phyloP scores from a whole-genome alignment of 108 stramenopile species.

The Parmales sp. region DNA sequence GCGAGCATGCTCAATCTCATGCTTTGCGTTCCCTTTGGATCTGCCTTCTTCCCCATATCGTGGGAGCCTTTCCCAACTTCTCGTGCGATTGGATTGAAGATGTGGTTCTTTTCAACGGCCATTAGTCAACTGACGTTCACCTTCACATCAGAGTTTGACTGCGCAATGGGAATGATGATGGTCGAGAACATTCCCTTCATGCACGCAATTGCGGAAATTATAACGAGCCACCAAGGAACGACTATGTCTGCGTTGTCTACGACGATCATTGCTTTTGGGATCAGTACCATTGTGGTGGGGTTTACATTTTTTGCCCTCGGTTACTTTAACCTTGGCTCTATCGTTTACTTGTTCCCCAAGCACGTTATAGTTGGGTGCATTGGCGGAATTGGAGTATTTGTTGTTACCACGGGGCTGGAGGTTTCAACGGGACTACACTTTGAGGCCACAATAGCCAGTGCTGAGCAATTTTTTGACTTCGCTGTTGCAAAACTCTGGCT shows the following conservation, averaged over 20 bases:
- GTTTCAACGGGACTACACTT: conserved; percentile 40
- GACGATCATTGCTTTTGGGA: conserved; percentile 55
- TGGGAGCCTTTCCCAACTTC: neutral
- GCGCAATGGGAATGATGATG: conserved; percentile 64
- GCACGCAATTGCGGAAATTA: conserved; percentile 48
- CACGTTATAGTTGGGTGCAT: conserved; percentile 74
- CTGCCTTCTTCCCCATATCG: conserved; percentile 11
- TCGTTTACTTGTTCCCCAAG: conserved; percentile 67
- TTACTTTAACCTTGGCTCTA: conserved; percentile 44
- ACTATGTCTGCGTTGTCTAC: conserved; percentile 59
- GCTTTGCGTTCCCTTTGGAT: conserved; percentile 14
- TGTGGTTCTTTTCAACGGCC: conserved; percentile 13
- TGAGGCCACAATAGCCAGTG: too few species aligned
- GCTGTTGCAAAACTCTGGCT: conserved; percentile 35
- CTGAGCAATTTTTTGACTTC: too few species aligned
- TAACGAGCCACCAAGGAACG: conserved; percentile 40
- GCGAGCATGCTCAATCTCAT: conserved; percentile 14
- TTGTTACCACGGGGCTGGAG: conserved; percentile 60
- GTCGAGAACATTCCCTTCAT: conserved; percentile 74
- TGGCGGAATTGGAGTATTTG: conserved; percentile 64
- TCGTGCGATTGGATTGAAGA: neutral
- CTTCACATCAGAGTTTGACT: conserved; percentile 44
- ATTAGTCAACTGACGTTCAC: conserved; percentile 25
- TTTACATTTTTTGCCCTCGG: conserved; percentile 60
- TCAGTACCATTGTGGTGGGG: conserved; percentile 59